These are phyloP conservation scores for Leishmania guyanensis DNA, from an alignment of 208 protist species.

Conservation along the genomic window DNA sequence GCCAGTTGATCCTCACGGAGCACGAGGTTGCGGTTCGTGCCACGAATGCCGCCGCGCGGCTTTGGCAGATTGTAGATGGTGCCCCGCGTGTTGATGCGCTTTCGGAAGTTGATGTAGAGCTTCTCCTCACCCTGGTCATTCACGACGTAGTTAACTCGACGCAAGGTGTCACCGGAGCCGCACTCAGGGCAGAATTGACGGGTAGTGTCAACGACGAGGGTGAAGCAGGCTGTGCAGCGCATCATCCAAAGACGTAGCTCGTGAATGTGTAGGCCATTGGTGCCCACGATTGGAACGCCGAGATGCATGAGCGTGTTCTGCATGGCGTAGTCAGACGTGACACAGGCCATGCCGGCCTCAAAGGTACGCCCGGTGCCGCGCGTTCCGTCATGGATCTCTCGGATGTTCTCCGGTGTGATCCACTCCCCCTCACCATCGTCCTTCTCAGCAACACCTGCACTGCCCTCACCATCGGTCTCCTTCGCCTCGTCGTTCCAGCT, in stretches of 20 bases:
- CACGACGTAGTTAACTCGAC: slow-evolving; percentile 91
- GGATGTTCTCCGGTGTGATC: slow-evolving; percentile 94
- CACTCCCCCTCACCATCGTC: slow-evolving; percentile 84
- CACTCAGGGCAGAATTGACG: slow-evolving; percentile 90
- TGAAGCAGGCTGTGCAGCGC: slow-evolving; percentile 89
- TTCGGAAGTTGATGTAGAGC: slow-evolving; percentile 89
- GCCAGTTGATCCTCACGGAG: slow-evolving; percentile 92
- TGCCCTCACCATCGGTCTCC: slow-evolving; percentile 14
- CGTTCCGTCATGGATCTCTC: slow-evolving; percentile 29
- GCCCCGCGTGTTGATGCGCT: slow-evolving; percentile 84
- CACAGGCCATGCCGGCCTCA: slow-evolving; percentile 83
- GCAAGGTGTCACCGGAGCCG: slow-evolving; percentile 90
- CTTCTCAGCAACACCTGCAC: slow-evolving; percentile 33
- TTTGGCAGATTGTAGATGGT: slow-evolving; percentile 89
- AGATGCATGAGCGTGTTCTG: slow-evolving; percentile 95
- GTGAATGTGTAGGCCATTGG: slow-evolving; percentile 85
- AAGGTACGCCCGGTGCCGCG: slow-evolving; percentile 45
- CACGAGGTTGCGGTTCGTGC: slow-evolving; percentile 88
- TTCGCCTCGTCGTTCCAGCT: slow-evolving; percentile 41
- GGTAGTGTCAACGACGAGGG: slow-evolving; percentile 89
- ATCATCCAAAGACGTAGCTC: slow-evolving; percentile 92
- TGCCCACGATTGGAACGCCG: slow-evolving; percentile 86
- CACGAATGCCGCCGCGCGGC: slow-evolving; percentile 81
- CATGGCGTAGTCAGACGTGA: slow-evolving; percentile 96
- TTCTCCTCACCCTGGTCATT: slow-evolving; percentile 81